Evolutionary conservation across 2,329 filamentous ascomycete species (phyloP), one percentile per base, ranked within the genome.

Genomic region (Calonectria pseudoturangicola): DNA sequence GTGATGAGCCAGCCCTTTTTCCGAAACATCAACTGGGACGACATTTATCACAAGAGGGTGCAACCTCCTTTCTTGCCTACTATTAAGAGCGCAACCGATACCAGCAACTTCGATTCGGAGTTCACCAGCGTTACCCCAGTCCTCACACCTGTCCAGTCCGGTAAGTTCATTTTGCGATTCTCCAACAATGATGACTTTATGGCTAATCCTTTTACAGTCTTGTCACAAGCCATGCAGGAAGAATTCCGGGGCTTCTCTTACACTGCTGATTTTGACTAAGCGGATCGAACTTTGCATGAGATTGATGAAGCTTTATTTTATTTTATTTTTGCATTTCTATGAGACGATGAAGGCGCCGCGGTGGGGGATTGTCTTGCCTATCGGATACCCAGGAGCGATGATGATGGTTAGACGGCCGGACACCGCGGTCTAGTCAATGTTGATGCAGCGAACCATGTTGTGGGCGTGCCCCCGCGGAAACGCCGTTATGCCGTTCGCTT

Each of bases 1-100:
- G 94, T 99, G 82, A 99, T 99, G 97, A 97, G 93, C 82, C 97
- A 99, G 84, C 95, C 97, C 1, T 99, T 99, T 89, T 99, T 99
- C 89, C 90, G 95, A 74, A 98, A 97, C 83, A 94, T 98, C 84
- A 98, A 97, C 86, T 99, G 97, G 97, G 97, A 99, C 77, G 97
- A 99, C 82, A 95, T 99, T 74, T 98, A 98, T 84, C 91, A 98
- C 87, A 99, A 98, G 91, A 92, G 95, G 43, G 92, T 98, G 25
- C 90, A 92, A 66, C 94, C 97, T 67, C 97, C 97, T 0, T 98
- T 98, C 87, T 85, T 96, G 84, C 97, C 97, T 21, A 91, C 92
- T 45, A 98, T 99, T 80, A 97, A 94, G 86, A 97, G 91, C 83
- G 91, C 96, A 10, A 98, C 97, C 51, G 97, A 99, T 87, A 99